These are phyloP conservation scores for Penicillium italicum DNA, from an alignment of 2,329 filamentous ascomycete species.

Conservation along the genomic window DNA sequence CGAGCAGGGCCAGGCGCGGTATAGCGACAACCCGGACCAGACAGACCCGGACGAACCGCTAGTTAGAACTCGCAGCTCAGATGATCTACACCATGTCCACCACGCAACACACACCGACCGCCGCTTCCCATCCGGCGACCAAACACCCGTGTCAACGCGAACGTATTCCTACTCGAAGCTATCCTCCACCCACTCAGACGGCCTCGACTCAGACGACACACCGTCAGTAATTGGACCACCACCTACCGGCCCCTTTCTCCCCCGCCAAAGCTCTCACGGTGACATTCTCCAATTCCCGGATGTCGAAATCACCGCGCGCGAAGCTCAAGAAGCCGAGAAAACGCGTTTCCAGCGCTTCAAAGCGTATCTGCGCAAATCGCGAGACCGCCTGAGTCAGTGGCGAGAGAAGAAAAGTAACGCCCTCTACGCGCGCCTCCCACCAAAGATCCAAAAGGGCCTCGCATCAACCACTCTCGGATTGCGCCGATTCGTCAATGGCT, in stretches of 20 bases:
- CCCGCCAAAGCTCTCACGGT: slow-evolving; percentile 43
- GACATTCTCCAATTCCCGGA: slow-evolving; percentile 59
- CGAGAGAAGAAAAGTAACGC: slow-evolving; percentile 23
- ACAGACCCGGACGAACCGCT: slow-evolving; percentile 38
- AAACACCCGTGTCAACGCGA: slow-evolving; percentile 38
- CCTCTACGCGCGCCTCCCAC: slow-evolving; percentile 51
- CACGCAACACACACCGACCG: slow-evolving; percentile 14
- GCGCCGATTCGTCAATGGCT: slow-evolving; percentile 58
- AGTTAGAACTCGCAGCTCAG: slow-evolving; percentile 32
- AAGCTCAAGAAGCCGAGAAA: slow-evolving; percentile 23
- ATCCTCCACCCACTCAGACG: slow-evolving; percentile 20
- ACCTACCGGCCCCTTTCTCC: slow-evolving; percentile 35
- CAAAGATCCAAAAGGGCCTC: slow-evolving; percentile 50
- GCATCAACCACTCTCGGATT: slow-evolving; percentile 41
- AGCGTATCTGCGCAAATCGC: slow-evolving; percentile 20
- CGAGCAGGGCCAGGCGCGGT: slow-evolving; percentile 40
- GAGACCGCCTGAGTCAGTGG: slow-evolving; percentile 17
- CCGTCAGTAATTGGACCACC: slow-evolving; percentile 30
- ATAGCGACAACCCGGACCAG: slow-evolving; percentile 40
- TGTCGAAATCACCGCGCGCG: slow-evolving; percentile 31
- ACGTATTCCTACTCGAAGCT: slow-evolving; percentile 37
- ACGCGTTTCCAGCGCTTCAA: slow-evolving; percentile 32
- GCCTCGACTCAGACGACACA: slow-evolving; percentile 16
- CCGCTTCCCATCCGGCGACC: slow-evolving; percentile 38
- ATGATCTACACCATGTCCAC: slow-evolving; percentile 21